Base-by-base conservation (phyloP, 768 basidiomycete genomes). In the Leccinum olivaceopallidum region DNA sequence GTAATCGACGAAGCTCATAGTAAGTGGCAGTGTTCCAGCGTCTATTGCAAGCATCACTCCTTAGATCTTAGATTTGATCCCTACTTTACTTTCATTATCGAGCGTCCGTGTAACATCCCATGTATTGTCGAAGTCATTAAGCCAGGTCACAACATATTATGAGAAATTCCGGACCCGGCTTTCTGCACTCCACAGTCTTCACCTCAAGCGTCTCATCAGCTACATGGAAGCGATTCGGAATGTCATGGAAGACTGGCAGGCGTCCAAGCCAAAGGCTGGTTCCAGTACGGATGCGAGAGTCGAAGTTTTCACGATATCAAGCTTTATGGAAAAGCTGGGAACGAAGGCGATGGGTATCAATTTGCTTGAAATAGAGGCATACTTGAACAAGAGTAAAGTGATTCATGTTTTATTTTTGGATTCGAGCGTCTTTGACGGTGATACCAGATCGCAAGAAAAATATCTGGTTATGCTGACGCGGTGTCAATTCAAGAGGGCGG, bases 1-100 rank as follows among this genome's bases (percentile, higher is more conserved):
- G 81, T 98, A 24, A 86, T 99, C 57, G 96, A 99, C 69, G 96
- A 99, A 77, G 96, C 96, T 0, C 96, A 99, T 74, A 98, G 94
- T 95, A 67, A 59, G 92, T 78, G 20, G 10, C 32, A 68, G 4
- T 39, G 56, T 58, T 51, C 47, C 52, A n/a, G 30, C 18, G 16
- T 51, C 26, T 8, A 56, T 53, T 48, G 60, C 36, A 48, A n/a
- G 49, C 48, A n/a, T 50, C 49, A 67, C 22, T 57, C 26, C 53
- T 57, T 60, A 95, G 94, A 97, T 73, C 53, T 57, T 59, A 95
- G 94, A 97, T 73, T 75, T 97, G 53, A 94, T 95, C 67, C 87
- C 94, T 20, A 94, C 95, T 0, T 78, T 99, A 2, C 83, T 99
- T 9, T 90, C 93, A 1, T 79, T 97, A 32, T 92, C 96, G 58